Base-by-base conservation (phyloP, 345 rosid species). In the Melastoma malabathricum region DNA sequence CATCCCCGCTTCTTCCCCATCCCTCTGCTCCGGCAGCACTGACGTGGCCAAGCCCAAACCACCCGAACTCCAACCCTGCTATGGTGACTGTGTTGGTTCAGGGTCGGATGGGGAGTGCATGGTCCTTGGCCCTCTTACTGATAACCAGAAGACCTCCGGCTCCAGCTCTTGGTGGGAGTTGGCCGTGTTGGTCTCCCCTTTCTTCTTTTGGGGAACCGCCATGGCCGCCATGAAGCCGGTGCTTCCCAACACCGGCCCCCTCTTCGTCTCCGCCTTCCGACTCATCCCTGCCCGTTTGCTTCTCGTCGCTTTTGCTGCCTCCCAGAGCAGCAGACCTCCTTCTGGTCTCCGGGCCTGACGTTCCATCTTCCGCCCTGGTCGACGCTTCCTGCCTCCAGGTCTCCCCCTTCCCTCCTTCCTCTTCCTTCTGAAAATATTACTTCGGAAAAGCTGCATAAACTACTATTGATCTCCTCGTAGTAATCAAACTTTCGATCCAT, bases 161-260 rank as follows among this genome's bases (percentile, higher is more conserved):
- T 31, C 38, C 9, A 31, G 9, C 38, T 31, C 38, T 1, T 31
- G 38, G 41, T 56, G 54, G 63, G 84, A 84, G 57, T 70, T 75
- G 86, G 74, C 62, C 34, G 78, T 86, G 54, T 59, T 90, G 85
- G 72, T 86, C 10, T 86, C 96, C 8, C 96, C 98, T 0, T 90
- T 90, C 77, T 86, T 90, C 80, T 90, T 86, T 52, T 83, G 98
- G 98, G 98, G 96, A 15, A 83, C 98, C 15, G 86, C 94, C 0
- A 90, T 90, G 98, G 98, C 86, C 63, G 98, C 98, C 14, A 90
- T 86, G 98, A 90, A 90, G 63, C 86, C 82, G 73, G 92, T 90
- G 9, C 73, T 86, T 62, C 98, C 98, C 18, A 68, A 78, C 48
- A 63, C 78, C 19, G 96, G 96, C 20, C 82, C 96, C 53, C 84